Percentiles rank a stretch among this genome's conserved stretches.
These are phyloP conservation scores for Didymella segeticola DNA, from an alignment of 2,329 filamentous ascomycete genomes.

Conservation along the genomic window DNA sequence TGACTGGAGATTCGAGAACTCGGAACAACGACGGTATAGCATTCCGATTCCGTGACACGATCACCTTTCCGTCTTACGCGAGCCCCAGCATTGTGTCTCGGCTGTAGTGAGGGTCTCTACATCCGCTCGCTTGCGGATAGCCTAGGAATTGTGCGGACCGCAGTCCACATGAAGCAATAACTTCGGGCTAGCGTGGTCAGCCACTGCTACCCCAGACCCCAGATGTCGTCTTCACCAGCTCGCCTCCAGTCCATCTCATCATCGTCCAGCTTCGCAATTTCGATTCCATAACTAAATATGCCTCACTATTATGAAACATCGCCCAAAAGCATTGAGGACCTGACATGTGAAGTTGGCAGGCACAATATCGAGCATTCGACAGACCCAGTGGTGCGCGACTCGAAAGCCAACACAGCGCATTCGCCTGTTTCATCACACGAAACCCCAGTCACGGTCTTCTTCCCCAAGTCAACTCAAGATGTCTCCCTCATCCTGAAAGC, in stretches of 20 bases:
- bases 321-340: not conserved
- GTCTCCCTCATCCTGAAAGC: conserved; percentile 82
- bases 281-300: not conserved
- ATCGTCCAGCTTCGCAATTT: not conserved
- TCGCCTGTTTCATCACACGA: conserved; percentile 39
- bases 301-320: conserved; percentile 3
- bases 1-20: not conserved
- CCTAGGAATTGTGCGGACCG: not conserved
- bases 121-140: not conserved
- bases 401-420: conserved; percentile 34
- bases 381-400: conserved; percentile 10
- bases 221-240: not conserved
- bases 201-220: not conserved
- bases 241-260: not conserved
- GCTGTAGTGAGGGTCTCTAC: not conserved
- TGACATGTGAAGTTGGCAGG: not conserved
- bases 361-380: conserved; percentile 16
- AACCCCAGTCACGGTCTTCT: conserved; percentile 67
- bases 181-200: conserved; percentile 2
- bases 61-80: not conserved
- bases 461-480: conserved; percentile 76
- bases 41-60: not conserved
- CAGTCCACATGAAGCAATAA: not conserved
- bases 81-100: not conserved
- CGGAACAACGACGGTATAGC: not conserved